Conservation (phyloP, 768 basidiomycete species). For the Pleurotus giganteus region DNA sequence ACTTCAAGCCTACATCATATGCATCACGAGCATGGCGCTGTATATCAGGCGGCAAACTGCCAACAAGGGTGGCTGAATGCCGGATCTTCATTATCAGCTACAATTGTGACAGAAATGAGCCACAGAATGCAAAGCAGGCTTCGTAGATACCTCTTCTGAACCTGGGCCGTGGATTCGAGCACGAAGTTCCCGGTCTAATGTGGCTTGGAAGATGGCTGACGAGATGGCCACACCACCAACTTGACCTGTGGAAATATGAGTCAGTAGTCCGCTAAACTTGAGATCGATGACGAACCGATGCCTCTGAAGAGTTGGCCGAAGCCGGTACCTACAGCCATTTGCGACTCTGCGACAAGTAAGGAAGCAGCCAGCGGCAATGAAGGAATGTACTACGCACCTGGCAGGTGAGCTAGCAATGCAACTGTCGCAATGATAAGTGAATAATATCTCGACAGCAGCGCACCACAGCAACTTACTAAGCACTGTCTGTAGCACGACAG, state of each 20-base stretch:
- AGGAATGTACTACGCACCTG: conserved; percentile 34
- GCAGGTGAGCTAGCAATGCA: conserved; percentile 62
- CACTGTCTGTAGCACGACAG: conserved; percentile 68
- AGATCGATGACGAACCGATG: conserved; percentile 49
- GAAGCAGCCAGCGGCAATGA: background rate
- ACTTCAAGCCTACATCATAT: conserved; percentile 57
- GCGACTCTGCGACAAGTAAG: conserved; percentile 38
- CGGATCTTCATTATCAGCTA: conserved; percentile 62
- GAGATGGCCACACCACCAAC: conserved; percentile 70
- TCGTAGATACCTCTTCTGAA: conserved; percentile 47
- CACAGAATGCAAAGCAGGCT: background rate
- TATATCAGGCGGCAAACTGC: conserved; percentile 45
- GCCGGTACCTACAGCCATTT: conserved; percentile 67
- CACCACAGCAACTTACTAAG: conserved; percentile 43
- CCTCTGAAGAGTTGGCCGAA: conserved; percentile 69
- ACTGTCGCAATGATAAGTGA: conserved; percentile 54
- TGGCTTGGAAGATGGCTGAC: conserved; percentile 65
- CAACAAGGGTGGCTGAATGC: conserved; percentile 56
- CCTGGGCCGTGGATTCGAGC: conserved; percentile 50
- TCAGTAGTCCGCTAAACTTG: background rate
- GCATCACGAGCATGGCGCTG: conserved; percentile 56
- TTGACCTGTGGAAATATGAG: conserved; percentile 43
- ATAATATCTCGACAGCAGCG: background rate
- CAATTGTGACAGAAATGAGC: too few species aligned
- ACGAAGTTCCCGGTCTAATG: conserved; percentile 51